Conservation (phyloP, 164 flowering plant genomes). For the Umbilicus rupestris region DNA sequence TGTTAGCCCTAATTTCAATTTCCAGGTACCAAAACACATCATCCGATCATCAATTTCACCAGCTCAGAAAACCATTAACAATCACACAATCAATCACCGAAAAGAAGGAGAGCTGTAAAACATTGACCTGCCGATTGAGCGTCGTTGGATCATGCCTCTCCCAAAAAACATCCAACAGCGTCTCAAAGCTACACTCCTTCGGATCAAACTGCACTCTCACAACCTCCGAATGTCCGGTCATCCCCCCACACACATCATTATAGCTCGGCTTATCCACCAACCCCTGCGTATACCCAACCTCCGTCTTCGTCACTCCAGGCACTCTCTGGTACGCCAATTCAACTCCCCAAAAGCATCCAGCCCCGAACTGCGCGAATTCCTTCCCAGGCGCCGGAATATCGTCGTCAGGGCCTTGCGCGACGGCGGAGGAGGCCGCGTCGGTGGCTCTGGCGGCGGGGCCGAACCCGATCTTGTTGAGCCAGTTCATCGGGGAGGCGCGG, state of each 20-base stretch:
- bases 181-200: constrained; percentile 47
- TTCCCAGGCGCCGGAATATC: constrained; percentile 65
- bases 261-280: constrained; percentile 55
- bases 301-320: constrained; percentile 68
- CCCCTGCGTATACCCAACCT: constrained; percentile 85
- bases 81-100: neutral
- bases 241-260: constrained; percentile 62
- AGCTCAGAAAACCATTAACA: no score
- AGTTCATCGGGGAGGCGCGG: constrained; percentile 16
- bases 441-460: constrained; percentile 7
- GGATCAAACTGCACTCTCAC: constrained; percentile 86
- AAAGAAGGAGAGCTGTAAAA: neutral
- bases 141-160: constrained; percentile 77
- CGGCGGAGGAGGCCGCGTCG: constrained; percentile 27
- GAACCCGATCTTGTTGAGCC: constrained; percentile 27
- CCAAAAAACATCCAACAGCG: constrained; percentile 74
- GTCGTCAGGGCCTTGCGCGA: constrained; percentile 74
- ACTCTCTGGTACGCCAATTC: constrained; percentile 80
- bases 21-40: no score
- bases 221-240: constrained; percentile 64
- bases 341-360: constrained; percentile 91
- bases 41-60: no score
- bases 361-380: constrained; percentile 69
- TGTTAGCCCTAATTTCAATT: no score
- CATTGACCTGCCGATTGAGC: constrained; percentile 67